Evolutionary conservation across 2,329 filamentous ascomycete species (phyloP).

Genomic region (Pestalotiopsis sp.): DNA sequence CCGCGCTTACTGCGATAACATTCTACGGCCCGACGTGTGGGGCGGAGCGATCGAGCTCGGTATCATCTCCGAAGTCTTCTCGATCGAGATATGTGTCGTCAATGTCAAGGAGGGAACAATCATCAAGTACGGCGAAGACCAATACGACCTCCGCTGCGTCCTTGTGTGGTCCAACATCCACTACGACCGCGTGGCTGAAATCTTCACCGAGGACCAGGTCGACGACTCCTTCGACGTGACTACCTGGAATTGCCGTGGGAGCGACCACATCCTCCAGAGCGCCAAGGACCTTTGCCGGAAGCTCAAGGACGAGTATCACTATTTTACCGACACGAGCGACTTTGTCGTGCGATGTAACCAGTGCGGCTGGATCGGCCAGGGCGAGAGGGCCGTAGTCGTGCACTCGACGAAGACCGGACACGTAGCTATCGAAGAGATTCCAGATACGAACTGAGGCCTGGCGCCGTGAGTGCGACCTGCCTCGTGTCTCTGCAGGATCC

Average conservation of each 20-base stretch:
- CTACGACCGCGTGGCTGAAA: conserved; percentile 86
- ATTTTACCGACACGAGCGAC: conserved; percentile 85
- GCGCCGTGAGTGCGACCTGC: neutral
- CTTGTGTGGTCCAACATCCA: conserved; percentile 91
- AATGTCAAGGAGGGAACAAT: conserved; percentile 63
- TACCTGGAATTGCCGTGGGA: conserved; percentile 53
- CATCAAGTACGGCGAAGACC: conserved; percentile 74
- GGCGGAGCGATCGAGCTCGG: conserved; percentile 89
- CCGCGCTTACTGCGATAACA: conserved; percentile 78
- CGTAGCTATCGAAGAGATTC: conserved; percentile 56
- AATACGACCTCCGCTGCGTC: conserved; percentile 65
- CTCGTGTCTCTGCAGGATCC: neutral
- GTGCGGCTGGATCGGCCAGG: conserved; percentile 70
- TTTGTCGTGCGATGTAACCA: conserved; percentile 78
- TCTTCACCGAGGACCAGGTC: conserved; percentile 59
- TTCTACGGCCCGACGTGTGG: conserved; percentile 81
- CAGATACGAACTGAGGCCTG: conserved; percentile 14
- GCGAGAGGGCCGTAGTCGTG: conserved; percentile 61
- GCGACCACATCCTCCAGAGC: conserved; percentile 68
- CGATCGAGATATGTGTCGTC: conserved; percentile 81
- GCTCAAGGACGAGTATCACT: conserved; percentile 67
- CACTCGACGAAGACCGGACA: conserved; percentile 67
- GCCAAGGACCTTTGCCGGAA: conserved; percentile 66
- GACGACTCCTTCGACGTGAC: conserved; percentile 73
- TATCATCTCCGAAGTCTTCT: conserved; percentile 82